These are phyloP conservation scores for Ophiostoma pallidulum DNA, from an alignment of 2,329 filamentous ascomycete genomes.

Conservation along the genomic window DNA sequence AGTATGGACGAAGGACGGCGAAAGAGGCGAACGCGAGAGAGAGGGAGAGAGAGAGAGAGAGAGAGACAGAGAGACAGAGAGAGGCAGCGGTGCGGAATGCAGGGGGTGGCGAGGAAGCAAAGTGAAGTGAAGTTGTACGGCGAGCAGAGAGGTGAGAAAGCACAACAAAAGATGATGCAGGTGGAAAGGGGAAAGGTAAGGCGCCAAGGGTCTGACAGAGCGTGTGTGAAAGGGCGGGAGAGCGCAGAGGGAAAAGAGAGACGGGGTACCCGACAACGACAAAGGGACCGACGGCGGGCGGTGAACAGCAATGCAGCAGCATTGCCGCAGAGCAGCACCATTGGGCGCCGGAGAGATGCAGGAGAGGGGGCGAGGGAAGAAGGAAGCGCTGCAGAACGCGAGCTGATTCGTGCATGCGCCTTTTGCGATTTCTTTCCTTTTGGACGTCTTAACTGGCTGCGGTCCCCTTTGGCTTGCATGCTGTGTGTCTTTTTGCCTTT, in stretches of 20 bases:
- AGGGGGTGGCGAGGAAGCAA: no score
- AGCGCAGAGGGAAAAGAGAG: not conserved
- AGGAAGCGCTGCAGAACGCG: slow-evolving; percentile 5
- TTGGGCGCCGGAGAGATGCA: slow-evolving; percentile 4
- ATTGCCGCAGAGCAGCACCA: slow-evolving; percentile 1
- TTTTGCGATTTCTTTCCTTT: not conserved
- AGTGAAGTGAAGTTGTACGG: not conserved
- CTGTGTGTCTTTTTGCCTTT: not conserved
- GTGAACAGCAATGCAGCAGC: not conserved
- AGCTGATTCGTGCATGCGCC: slow-evolving; percentile 11
- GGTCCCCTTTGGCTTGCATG: not conserved
- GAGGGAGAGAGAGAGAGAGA: no score
- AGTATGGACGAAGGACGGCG: not conserved
- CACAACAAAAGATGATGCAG: slow-evolving; percentile 2
- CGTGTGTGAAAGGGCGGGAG: not conserved
- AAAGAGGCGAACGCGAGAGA: no score
- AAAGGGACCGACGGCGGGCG: slow-evolving; percentile 12
- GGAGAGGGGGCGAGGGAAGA: slow-evolving; percentile 11
- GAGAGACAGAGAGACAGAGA: no score
- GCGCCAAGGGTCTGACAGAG: slow-evolving; percentile 2
- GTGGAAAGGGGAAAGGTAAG: slow-evolving; percentile 7
- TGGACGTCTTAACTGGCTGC: not conserved
- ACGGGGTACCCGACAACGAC: not conserved
- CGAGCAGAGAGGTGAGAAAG: not conserved
- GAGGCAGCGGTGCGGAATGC: no score